Percentiles rank a stretch among this genome's conserved stretches.
Conservation (phyloP, 2,329 filamentous ascomycete species). For the Monosporascus sp. region DNA sequence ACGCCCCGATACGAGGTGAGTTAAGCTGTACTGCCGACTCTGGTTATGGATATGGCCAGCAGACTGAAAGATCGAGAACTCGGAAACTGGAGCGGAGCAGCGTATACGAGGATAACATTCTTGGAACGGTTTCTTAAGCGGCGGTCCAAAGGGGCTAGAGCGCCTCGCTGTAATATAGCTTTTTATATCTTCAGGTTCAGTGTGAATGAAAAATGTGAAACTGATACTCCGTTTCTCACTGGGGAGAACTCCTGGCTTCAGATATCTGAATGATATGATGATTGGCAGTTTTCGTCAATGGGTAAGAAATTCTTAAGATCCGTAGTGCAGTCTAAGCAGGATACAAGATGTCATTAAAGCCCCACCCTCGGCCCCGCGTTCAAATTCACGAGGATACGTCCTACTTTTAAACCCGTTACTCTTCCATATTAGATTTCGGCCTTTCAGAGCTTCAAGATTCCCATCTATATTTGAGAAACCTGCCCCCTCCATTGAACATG, state of each 20-base stretch:
- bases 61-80: constrained; percentile 10
- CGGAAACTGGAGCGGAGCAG: constrained; percentile 13
- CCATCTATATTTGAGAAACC: background rate
- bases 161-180: background rate
- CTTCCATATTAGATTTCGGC: too few species aligned
- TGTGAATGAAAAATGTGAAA: background rate
- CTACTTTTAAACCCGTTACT: too few species aligned
- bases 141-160: background rate
- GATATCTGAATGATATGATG: too few species aligned
- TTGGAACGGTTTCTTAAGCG: constrained; percentile 2
- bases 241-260: too few species aligned
- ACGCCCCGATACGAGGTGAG: constrained; percentile 15
- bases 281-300: too few species aligned
- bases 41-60: background rate
- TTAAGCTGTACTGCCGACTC: too few species aligned
- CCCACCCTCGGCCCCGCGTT: too few species aligned
- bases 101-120: constrained; percentile 12
- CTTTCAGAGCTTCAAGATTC: background rate
- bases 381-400: too few species aligned
- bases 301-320: too few species aligned
- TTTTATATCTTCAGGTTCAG: background rate
- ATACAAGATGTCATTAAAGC: too few species aligned
- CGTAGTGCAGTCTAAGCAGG: too few species aligned
- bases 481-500: background rate
- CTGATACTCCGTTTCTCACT: too few species aligned